A percentile compares a stretch with the other conserved stretches of the same genome.
phyloP scores from a whole-genome alignment of 257 asterid species.

The Voacanga thouarsii region DNA sequence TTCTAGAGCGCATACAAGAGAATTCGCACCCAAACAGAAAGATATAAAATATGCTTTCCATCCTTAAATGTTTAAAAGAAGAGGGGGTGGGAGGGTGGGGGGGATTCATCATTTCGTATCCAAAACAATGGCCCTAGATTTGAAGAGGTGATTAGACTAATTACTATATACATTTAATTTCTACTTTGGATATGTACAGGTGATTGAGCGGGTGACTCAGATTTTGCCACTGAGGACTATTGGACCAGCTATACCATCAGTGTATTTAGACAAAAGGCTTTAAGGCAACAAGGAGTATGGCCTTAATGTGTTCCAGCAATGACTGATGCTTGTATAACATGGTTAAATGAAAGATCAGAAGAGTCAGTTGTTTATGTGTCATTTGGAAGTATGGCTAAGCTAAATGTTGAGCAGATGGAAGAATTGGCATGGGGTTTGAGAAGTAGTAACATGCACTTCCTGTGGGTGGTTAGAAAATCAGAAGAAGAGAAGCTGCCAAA shows the following conservation, averaged over 20 bases:
- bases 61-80: no score
- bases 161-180: neutral
- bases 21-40: no score
- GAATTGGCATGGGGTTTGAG: slow-evolving; percentile 35
- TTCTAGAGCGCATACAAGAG: no score
- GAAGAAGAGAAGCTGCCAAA: slow-evolving; percentile 33
- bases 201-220: slow-evolving; percentile 19
- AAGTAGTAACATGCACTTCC: slow-evolving; percentile 24
- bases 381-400: slow-evolving; percentile 25
- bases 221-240: slow-evolving; percentile 18
- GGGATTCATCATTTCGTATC: no score
- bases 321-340: slow-evolving; percentile 16
- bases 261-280: slow-evolving; percentile 29
- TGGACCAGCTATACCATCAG: slow-evolving; percentile 29
- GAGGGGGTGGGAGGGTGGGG: no score
- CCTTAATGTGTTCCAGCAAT: slow-evolving; percentile 16
- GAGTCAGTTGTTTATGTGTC: slow-evolving; percentile 29
- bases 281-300: slow-evolving; percentile 26
- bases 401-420: slow-evolving; percentile 18
- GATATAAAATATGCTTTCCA: no score
- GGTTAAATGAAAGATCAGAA: slow-evolving; percentile 13
- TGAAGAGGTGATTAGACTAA: neutral
- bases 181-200: slow-evolving; percentile 2
- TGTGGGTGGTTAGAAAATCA: slow-evolving; percentile 26
- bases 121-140: neutral